Evolutionary conservation across 495 filamentous ascomycete species (phyloP), one percentile per base, ranked within the genome.

Genomic region (Melanomma pulvis-pyrius): DNA sequence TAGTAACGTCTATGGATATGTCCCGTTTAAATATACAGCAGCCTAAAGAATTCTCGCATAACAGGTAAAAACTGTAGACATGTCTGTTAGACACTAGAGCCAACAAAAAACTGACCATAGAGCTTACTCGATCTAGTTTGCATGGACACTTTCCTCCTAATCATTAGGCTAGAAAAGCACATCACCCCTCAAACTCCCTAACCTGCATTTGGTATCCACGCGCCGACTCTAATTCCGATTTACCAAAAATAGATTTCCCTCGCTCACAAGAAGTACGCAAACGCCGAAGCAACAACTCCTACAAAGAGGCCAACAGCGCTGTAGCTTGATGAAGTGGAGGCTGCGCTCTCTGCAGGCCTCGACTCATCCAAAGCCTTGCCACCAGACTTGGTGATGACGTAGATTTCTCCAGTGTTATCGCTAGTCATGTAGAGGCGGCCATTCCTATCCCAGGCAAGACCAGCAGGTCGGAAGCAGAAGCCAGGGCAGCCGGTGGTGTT

Each of bases 391-490:
- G 77, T 75, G 34, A 82, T 71, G 15, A 81, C 79, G 55, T 79
- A 79, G 19, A 82, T 74, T 70, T 83, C 80, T 12, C 79, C 79
- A 9, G 79, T 74, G 21, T 7, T 30, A 22, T 61, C 59, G 17
- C 46, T 51, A 15, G 46, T 51, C 74, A 83, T 76, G 66, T 74
- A 82, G 39, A 83, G 65, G 2, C 80, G 59, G 0, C 79, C 79
- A 51, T 79, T 73, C 21, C 52, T 67, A 59, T 83, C 81, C 62
- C 80, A 82, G 0, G 74, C 81, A 8, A 83, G 73, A 2, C 80
- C 79, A 0, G 79, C 81, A 11, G 81, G 81, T 2, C 81, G 74
- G 77, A 83, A 81, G 69, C 81, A 82, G 28, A 56, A 59, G 30
- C 80, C 71, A 9, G 71, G 72, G 57, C 70, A 74, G 1, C 26